A percentile compares a stretch with the other conserved stretches of the same genome.
phyloP scores from a whole-genome alignment of 306 rosid species.

The Myrica gale region DNA sequence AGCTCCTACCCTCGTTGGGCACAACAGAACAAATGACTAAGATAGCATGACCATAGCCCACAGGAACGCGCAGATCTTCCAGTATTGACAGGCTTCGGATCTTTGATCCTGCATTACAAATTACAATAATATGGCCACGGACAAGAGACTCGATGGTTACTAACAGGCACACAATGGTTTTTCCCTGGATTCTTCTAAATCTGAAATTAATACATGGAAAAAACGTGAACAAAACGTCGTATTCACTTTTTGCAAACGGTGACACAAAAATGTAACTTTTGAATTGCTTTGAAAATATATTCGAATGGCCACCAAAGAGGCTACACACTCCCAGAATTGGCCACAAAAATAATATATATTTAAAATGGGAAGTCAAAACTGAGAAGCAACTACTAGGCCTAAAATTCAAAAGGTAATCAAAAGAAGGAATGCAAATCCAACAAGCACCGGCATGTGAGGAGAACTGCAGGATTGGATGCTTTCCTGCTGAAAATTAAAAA shows the following conservation, averaged over 20 bases:
- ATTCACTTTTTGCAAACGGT: neutral
- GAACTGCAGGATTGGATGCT: conserved; percentile 7
- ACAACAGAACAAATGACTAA: neutral
- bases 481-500: conserved; percentile 6
- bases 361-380: conserved; percentile 8
- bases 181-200: neutral
- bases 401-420: neutral
- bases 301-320: neutral
- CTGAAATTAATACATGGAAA: too few species aligned
- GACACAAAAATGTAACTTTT: neutral
- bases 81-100: neutral
- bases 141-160: neutral
- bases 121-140: neutral
- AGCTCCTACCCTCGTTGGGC: neutral
- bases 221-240: neutral
- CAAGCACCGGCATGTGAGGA: neutral
- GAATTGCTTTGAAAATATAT: conserved; percentile 5
- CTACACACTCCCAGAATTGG: neutral
- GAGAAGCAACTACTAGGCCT: conserved; percentile 10
- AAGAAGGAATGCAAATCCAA: neutral
- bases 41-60: neutral
- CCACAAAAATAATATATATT: conserved; percentile 5
- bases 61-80: neutral
- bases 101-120: neutral
- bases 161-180: neutral